Evolutionary conservation across 805 yeast genomes (phyloP).

Genomic region (Ogataea nitratoaversa): DNA sequence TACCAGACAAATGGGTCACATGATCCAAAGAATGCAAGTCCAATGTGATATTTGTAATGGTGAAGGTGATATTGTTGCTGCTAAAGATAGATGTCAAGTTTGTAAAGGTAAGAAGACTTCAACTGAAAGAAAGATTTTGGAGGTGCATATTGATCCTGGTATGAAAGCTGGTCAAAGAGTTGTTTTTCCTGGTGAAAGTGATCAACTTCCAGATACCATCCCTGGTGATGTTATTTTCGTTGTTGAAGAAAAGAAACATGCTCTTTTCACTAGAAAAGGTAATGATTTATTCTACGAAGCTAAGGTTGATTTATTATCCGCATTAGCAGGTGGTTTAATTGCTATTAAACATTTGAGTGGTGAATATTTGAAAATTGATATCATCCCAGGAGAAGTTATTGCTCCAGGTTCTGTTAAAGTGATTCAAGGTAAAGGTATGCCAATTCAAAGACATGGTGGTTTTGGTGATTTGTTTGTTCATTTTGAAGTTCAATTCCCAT

Average conservation of each 20-base stretch:
- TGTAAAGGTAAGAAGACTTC: constrained; percentile 89
- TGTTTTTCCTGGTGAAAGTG: constrained; percentile 93
- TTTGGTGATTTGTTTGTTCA: constrained; percentile 82
- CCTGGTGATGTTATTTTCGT: constrained; percentile 97
- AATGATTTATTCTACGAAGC: constrained; percentile 82
- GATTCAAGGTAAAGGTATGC: constrained; percentile 96
- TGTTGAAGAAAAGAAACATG: constrained; percentile 86
- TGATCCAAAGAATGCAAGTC: constrained; percentile 97
- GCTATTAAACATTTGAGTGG: constrained; percentile 88
- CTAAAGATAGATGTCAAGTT: constrained; percentile 80
- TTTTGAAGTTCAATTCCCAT: constrained; percentile 88
- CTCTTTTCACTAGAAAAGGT: constrained; percentile 78
- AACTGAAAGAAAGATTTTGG: constrained; percentile 86
- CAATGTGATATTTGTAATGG: constrained; percentile 92
- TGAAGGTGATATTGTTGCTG: constrained; percentile 80
- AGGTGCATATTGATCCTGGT: constrained; percentile 95
- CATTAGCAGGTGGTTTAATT: constrained; percentile 93
- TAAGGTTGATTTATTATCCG: constrained; percentile 87
- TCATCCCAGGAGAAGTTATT: constrained; percentile 90
- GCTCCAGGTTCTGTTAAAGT: constrained; percentile 80
- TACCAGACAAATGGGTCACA: constrained; percentile 98
- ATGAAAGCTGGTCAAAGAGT: constrained; percentile 92
- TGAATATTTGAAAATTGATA: constrained; percentile 77
- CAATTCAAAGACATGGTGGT: constrained; percentile 82
- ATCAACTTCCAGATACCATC: constrained; percentile 88